These are phyloP conservation scores for Diplodia intermedia DNA, from an alignment of 2,329 filamentous ascomycete species.

Conservation along the genomic window DNA sequence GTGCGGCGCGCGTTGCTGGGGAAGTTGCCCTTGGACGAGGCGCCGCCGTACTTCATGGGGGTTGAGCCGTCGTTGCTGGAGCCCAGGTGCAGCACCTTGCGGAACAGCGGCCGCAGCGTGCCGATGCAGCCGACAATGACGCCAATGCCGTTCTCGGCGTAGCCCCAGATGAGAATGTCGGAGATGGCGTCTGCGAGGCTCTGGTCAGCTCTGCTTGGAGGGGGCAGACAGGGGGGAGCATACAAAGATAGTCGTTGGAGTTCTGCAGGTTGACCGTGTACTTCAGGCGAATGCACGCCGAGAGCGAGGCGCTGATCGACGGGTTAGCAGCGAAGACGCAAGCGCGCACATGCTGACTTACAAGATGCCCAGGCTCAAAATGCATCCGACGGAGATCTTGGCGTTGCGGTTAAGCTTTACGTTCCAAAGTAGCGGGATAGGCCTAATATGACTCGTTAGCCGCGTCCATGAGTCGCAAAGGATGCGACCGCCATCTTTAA, in stretches of 20 bases:
- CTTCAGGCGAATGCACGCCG: slow-evolving; percentile 45
- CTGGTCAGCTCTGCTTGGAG: background rate
- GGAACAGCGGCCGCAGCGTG: slow-evolving; percentile 46
- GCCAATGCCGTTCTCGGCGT: slow-evolving; percentile 47
- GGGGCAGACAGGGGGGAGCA: background rate
- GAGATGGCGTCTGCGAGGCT: slow-evolving; percentile 39
- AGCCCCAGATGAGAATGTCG: slow-evolving; percentile 48
- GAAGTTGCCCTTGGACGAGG: background rate
- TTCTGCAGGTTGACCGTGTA: slow-evolving; percentile 48
- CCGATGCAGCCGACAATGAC: slow-evolving; percentile 46
- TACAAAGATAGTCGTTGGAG: slow-evolving; percentile 43
- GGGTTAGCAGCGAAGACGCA: background rate
- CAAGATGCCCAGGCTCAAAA: slow-evolving; percentile 40
- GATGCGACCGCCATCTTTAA: background rate
- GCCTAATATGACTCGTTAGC: slow-evolving; percentile 34
- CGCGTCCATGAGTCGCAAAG: background rate
- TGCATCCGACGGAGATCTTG: slow-evolving; percentile 39
- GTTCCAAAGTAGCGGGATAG: slow-evolving; percentile 39
- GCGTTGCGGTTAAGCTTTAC: slow-evolving; percentile 40
- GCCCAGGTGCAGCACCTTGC: slow-evolving; percentile 37
- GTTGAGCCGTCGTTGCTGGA: slow-evolving; percentile 22
- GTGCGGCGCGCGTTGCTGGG: slow-evolving; percentile 18
- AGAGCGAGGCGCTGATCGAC: slow-evolving; percentile 38
- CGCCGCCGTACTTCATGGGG: slow-evolving; percentile 9
- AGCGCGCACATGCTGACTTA: slow-evolving; percentile 19